These are phyloP conservation scores for Trichoderma virens DNA, from an alignment of 495 filamentous ascomycete species.

Conservation along the genomic window DNA sequence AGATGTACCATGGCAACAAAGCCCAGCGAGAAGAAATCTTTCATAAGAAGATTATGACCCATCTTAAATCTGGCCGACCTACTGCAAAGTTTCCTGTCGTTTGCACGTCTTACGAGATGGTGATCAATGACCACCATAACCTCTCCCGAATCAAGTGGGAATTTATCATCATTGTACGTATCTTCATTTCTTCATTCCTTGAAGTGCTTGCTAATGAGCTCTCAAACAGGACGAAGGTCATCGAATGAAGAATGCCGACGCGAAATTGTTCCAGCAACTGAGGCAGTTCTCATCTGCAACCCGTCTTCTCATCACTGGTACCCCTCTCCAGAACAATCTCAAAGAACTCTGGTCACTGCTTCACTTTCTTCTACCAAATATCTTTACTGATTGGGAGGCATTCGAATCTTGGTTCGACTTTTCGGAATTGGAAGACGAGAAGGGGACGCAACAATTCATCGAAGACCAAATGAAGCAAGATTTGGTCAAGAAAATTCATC, in stretches of 20 bases:
- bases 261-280: conserved; percentile 79
- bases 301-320: conserved; percentile 87
- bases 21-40: conserved; percentile 65
- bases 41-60: conserved; percentile 52
- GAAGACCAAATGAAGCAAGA: conserved; percentile 72
- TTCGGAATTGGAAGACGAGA: conserved; percentile 69
- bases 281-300: conserved; percentile 84
- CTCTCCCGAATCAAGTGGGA: conserved; percentile 83
- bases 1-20: conserved; percentile 83
- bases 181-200: not conserved
- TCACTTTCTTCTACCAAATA: conserved; percentile 85
- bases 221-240: conserved; percentile 76
- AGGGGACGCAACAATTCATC: conserved; percentile 62
- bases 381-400: conserved; percentile 80
- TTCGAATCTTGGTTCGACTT: conserved; percentile 98
- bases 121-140: conserved; percentile 77
- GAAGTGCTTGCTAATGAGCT: not conserved
- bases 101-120: conserved; percentile 91
- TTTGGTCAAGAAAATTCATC: conserved; percentile 81
- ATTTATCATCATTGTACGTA: conserved; percentile 84
- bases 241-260: conserved; percentile 94
- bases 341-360: conserved; percentile 91
- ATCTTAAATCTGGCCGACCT: conserved; percentile 35
- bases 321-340: conserved; percentile 92
- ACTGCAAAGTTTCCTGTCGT: conserved; percentile 74